Conservation (phyloP, 1,284 basidiomycete species). For the Salmacisia buchloeana region DNA sequence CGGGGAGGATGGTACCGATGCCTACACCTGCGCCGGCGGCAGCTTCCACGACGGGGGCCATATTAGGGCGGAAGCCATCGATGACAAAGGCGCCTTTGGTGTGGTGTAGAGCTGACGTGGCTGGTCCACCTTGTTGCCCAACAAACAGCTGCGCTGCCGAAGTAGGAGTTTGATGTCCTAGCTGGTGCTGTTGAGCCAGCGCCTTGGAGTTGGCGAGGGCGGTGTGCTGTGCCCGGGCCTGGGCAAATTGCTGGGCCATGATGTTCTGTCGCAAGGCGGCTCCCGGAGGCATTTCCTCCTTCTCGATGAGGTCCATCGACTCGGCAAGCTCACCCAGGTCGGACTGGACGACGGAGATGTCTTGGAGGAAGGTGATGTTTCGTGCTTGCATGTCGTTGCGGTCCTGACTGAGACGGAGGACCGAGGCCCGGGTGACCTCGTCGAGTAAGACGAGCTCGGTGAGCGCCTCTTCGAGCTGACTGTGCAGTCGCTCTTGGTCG, state of each 20-base stretch:
- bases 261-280: background rate
- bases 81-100: constrained; percentile 51
- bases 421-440: constrained; percentile 29
- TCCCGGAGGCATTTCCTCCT: background rate
- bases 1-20: constrained; percentile 67
- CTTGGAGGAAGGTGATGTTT: constrained; percentile 39
- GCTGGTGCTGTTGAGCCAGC: background rate
- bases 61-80: background rate
- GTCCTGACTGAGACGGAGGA: constrained; percentile 38
- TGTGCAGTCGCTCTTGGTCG: background rate
- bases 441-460: constrained; percentile 37
- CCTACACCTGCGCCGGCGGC: constrained; percentile 65
- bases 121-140: background rate
- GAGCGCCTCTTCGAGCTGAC: constrained; percentile 23
- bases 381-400: constrained; percentile 43
- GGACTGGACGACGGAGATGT: constrained; percentile 47
- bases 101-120: background rate
- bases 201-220: background rate
- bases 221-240: background rate
- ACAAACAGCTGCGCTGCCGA: background rate
- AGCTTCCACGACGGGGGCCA: constrained; percentile 61
- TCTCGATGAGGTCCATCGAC: constrained; percentile 32
- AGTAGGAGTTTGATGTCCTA: background rate
- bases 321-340: constrained; percentile 41
- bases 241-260: background rate